These are phyloP conservation scores for Geranomyces variabilis DNA, from an alignment of 192 early-diverging fungal genomes.

Conservation along the genomic window DNA sequence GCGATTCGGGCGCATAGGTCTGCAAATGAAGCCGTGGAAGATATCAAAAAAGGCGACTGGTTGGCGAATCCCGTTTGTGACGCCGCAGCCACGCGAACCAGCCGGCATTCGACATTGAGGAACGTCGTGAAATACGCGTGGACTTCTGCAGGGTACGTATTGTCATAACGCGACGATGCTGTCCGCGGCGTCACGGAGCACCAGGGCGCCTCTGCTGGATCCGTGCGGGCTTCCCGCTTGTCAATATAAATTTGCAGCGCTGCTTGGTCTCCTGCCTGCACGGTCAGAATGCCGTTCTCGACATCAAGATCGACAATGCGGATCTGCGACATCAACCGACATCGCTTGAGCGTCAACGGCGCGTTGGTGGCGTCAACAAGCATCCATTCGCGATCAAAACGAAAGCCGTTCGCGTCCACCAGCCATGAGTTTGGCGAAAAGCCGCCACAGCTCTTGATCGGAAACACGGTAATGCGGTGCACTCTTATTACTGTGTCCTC, in stretches of 20 bases:
- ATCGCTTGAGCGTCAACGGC: conserved; percentile 72
- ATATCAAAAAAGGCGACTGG: conserved; percentile 71
- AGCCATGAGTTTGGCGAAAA: conserved; percentile 62
- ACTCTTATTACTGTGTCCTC: conserved; percentile 13
- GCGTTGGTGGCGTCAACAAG: conserved; percentile 53
- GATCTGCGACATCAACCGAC: conserved; percentile 32
- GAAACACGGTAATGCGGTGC: conserved; percentile 50
- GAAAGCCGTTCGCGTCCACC: conserved; percentile 55
- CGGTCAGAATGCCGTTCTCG: not conserved
- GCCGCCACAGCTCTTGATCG: conserved; percentile 81
- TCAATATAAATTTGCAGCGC: not conserved
- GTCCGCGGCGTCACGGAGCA: not conserved
- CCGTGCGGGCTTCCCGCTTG: not conserved
- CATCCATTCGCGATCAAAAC: conserved; percentile 69
- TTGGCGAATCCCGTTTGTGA: conserved; percentile 59
- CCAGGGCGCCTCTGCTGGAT: not conserved
- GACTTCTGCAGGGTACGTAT: not conserved
- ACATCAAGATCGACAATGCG: conserved; percentile 23
- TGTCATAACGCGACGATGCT: not conserved
- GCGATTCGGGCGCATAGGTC: conserved; percentile 58
- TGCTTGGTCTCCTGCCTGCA: conserved; percentile 2
- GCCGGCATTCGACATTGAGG: conserved; percentile 47
- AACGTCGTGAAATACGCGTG: conserved; percentile 40
- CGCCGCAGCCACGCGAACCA: conserved; percentile 28
- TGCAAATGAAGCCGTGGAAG: conserved; percentile 61